phyloP scores from a whole-genome alignment of 805 yeast species.

The Cyberlindnera suaveolens region DNA sequence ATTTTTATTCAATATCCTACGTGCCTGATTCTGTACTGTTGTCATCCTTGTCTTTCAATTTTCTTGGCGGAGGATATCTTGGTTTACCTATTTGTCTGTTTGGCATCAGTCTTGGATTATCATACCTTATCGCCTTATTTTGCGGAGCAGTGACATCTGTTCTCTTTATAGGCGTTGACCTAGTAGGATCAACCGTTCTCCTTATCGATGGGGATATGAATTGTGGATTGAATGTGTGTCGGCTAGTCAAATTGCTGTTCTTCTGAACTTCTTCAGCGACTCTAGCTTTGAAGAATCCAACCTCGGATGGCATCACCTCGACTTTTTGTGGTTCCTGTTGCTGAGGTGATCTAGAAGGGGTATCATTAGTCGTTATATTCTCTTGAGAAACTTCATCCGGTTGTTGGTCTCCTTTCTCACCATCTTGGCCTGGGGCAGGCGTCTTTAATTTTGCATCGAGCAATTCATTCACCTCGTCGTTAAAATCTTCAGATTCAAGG shows the following conservation, averaged over 20 bases:
- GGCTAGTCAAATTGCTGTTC: constrained; percentile 30
- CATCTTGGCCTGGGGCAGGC: constrained; percentile 10
- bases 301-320: constrained; percentile 11
- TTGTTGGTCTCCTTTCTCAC: constrained; percentile 6
- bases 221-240: constrained; percentile 47
- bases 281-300: constrained; percentile 57
- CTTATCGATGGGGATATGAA: constrained; percentile 50
- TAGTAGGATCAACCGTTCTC: constrained; percentile 60
- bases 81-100: constrained; percentile 26
- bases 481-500: constrained; percentile 31
- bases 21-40: neutral
- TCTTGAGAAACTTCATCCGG: constrained; percentile 1
- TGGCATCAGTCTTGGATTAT: constrained; percentile 21
- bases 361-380: constrained; percentile 6
- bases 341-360: constrained; percentile 6
- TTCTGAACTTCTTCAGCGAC: constrained; percentile 52
- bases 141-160: constrained; percentile 10
- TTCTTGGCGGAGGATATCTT: constrained; percentile 21
- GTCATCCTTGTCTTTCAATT: constrained; percentile 1
- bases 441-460: constrained; percentile 16
- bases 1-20: neutral
- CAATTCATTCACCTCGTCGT: constrained; percentile 22
- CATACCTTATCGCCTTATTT: constrained; percentile 17
- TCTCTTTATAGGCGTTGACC: constrained; percentile 57
- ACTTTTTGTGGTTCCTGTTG: constrained; percentile 1